Percentiles rank a stretch among this genome's conserved stretches.
These are phyloP conservation scores for Epichloe bromicola DNA, from an alignment of 2,329 filamentous ascomycete genomes.

Conservation along the genomic window DNA sequence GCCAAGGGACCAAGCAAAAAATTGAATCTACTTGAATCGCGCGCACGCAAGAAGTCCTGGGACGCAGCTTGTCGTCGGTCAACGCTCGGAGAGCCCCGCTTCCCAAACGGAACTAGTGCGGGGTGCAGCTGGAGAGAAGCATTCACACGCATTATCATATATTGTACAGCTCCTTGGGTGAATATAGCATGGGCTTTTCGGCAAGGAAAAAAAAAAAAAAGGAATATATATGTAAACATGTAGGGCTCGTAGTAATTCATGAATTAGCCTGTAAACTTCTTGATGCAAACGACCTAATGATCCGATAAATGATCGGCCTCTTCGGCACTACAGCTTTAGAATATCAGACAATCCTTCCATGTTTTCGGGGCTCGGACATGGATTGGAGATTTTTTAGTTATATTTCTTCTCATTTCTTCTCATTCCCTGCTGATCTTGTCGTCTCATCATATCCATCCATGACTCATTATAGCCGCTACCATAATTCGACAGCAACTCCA, in stretches of 20 bases:
- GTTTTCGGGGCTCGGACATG: background rate
- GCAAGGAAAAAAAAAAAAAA: no score
- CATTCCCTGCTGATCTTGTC: background rate
- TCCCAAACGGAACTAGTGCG: constrained; percentile 17
- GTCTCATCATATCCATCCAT: background rate
- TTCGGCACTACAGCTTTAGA: no score
- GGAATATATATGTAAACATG: no score
- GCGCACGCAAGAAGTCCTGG: background rate
- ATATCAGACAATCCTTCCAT: no score
- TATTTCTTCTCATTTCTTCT: background rate
- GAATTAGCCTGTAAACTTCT: no score
- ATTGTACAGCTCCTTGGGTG: no score
- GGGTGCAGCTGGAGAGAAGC: constrained; percentile 7
- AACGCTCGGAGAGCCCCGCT: constrained; percentile 10
- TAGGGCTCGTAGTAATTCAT: no score
- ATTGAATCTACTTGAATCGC: background rate
- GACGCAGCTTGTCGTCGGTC: constrained; percentile 6
- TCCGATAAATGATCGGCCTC: no score
- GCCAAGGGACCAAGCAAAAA: background rate
- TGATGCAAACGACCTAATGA: no score
- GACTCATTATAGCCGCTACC: background rate
- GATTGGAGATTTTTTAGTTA: background rate
- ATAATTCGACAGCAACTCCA: background rate
- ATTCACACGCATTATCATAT: no score
- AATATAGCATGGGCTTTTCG: no score